Conservation (phyloP, 2,329 filamentous ascomycete genomes). For the Xylaria multiplex region DNA sequence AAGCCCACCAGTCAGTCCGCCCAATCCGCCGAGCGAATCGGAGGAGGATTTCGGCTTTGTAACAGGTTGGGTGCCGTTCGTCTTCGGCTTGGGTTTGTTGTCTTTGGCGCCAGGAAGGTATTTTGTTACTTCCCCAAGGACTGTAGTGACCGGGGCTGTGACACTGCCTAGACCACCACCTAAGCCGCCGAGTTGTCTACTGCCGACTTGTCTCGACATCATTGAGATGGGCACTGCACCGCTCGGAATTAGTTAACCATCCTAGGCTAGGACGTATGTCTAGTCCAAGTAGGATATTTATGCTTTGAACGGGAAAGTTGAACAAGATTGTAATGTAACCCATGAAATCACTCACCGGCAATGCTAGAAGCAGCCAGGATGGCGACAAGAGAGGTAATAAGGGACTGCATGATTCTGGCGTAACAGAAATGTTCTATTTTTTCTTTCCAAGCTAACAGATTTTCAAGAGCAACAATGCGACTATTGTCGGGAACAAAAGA, state of each 20-base stretch:
- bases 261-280: not conserved
- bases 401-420: slow-evolving; percentile 25
- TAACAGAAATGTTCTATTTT: not conserved
- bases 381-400: slow-evolving; percentile 28
- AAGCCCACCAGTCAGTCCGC: slow-evolving; percentile 30
- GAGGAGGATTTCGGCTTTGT: slow-evolving; percentile 8
- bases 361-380: slow-evolving; percentile 32
- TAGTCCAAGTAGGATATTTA: not conserved
- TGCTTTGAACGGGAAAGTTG: not conserved
- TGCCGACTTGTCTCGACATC: not conserved
- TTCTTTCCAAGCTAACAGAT: not conserved
- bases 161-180: slow-evolving; percentile 14
- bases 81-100: slow-evolving; percentile 9
- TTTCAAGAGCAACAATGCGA: not conserved
- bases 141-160: slow-evolving; percentile 23
- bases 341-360: slow-evolving; percentile 23
- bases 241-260: not conserved
- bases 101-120: slow-evolving; percentile 26
- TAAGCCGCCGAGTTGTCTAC: too few relatives aligned
- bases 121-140: slow-evolving; percentile 31
- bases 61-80: slow-evolving; percentile 18
- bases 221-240: slow-evolving; percentile 20
- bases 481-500: slow-evolving; percentile 11
- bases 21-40: slow-evolving; percentile 7
- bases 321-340: not conserved